Base-by-base conservation (phyloP, 306 rosid species). In the Datisca glomerata region DNA sequence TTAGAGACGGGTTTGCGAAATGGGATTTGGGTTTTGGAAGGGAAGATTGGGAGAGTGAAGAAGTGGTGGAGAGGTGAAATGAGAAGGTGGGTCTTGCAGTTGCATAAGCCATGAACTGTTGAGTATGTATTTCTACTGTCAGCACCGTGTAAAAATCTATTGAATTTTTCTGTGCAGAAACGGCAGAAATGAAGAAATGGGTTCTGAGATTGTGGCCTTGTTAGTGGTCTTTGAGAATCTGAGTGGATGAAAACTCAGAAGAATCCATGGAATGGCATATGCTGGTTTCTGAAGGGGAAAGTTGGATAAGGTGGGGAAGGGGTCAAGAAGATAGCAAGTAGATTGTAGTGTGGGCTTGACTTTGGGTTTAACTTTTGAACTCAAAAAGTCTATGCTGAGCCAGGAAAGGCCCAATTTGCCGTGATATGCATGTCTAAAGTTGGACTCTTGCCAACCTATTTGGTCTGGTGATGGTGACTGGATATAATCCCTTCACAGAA, bases 241-340 rank as follows among this genome's bases (percentile, higher is more conserved):
- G 77, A 64, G 86, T 71, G 69, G 83, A 68, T 70, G 75, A 68
- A 65, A 60, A 64, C 7, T 56, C 52, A 59, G 22, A 12, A 69
- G 71, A 52, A 66, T 56, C 72, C 81, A 69, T 68, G 76, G 59
- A 45, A 55, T 43, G 50, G 81, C 50, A 68, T 78, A 64, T 75
- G 70, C 71, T 43, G 32, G 32, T 22, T 64, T 5, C 43, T 23
- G 43, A 35, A 41, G 35, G 19, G 45, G 34, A 18, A 29, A 53
- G 39, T 21, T 57, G 93, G 94, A 82, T 86, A 79, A 82, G 93
- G 87, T 73, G 61, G 45, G 61, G 62, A 33, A 3, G 7, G 24
- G n/a, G n/a, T n/a, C n/a, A n/a, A n/a, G n/a, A n/a, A 28, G 31
- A 13, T 31, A 49, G 49, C 18, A 4, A 4, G 46, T 18, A 58